phyloP scores from a whole-genome alignment of 306 rosid species.

The Fragaria ananassa region DNA sequence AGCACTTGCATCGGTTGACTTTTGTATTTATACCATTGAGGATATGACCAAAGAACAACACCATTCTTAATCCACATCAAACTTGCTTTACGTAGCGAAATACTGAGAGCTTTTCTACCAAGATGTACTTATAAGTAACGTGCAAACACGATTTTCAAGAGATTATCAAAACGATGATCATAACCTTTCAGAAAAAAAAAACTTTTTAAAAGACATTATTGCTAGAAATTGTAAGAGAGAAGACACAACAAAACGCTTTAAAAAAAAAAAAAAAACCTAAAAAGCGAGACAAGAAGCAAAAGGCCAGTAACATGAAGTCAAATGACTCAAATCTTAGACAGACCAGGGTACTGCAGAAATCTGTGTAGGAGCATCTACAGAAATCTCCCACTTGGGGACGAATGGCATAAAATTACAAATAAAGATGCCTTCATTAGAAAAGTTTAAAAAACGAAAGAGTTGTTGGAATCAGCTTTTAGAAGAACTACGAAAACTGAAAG shows the following conservation, averaged over 20 bases:
- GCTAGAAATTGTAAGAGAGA: background rate
- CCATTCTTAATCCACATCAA: background rate
- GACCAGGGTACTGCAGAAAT: background rate
- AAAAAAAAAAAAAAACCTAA: background rate
- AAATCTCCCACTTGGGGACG: background rate
- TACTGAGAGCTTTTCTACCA: background rate
- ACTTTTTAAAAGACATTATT: too few species aligned
- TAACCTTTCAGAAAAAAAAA: too few species aligned
- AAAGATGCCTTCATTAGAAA: background rate
- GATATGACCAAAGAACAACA: too few species aligned
- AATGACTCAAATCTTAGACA: background rate
- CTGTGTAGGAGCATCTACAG: background rate
- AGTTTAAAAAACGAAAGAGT: background rate
- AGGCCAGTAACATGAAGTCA: background rate
- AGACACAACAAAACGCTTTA: background rate
- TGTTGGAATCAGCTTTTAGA: background rate
- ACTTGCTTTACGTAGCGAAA: background rate
- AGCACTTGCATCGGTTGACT: background rate
- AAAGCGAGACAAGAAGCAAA: background rate
- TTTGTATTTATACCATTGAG: background rate
- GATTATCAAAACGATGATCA: background rate
- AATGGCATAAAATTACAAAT: background rate
- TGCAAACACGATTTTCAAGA: too few species aligned
- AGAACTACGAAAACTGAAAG: background rate
- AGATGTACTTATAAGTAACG: too few species aligned